Evolutionary conservation across 2,329 filamentous ascomycete genomes (phyloP), one percentile per base, ranked within the genome.

Genomic region (Penicillium crustosum): DNA sequence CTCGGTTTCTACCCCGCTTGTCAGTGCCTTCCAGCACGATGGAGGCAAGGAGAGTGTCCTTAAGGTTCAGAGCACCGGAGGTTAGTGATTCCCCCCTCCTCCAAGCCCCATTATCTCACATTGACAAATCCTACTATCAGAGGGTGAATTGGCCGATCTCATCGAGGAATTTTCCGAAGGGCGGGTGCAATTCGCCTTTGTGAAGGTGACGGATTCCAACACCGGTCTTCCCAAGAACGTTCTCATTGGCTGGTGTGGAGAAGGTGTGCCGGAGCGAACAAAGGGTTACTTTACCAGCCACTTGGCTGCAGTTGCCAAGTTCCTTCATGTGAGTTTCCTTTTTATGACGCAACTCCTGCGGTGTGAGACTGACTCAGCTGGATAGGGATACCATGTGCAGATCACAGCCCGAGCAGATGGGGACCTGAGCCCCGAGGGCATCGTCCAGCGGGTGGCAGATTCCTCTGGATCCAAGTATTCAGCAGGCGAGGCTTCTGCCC

Each of bases 231-330:
- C 93, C 49, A 99, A 99, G 81, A 90, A 88, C 73, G 91, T 96
- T 59, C 83, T 99, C 65, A 91, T 99, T 73, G 93, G 90, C 65
- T 99, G 94, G 89, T 99, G 94, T 75, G 94, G 94, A 65, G 93
- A 95, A 72, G 94, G 94, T 67, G 94, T 99, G 17, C 94, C 94
- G n/a, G 94, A 99, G 78, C 84, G 93, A 69, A 97, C 93, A 61
- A 99, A 97, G 79, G 94, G 94, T 64, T 97, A 97, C 78, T 99
- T 99, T 74, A 96, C 91, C 65, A 97, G 92, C 78, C 93, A 99
- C 77, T 81, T 94, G 48, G 88, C 89, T 60, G 89, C 91, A 48
- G 92, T 97, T 38, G 88, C 92, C 61, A 97, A 96, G 78, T 83
- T 97, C 66, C 85, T 99, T 42, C 93, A 97, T 79, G 87, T 88